Base-by-base conservation (phyloP, 2,329 filamentous ascomycete species). In the Ceratocystis eucalypticola region DNA sequence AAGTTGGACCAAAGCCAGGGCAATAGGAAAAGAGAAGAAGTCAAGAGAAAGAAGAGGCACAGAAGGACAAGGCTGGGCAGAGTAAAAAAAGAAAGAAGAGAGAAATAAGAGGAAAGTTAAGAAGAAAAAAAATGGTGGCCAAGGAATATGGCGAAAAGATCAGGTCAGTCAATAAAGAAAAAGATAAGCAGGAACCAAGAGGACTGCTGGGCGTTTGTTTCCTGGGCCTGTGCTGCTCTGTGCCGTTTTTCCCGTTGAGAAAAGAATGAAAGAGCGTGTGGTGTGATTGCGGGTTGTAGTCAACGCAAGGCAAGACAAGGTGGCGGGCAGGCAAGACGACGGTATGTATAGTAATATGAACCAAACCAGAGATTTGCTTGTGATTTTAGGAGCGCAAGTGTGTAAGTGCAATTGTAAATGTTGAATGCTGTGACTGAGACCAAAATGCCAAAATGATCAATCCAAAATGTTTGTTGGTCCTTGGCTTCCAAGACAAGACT, bases 141-240 rank as follows among this genome's bases (percentile, higher is more conserved):
- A 59, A 6, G 61, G n/a, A 30, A 59, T 28, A 37, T n/a, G 17
- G 28, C 33, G 55, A n/a, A 37, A 59, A 59, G 30, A 59, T 59
- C 55, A 59, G 55, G 55, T 17, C 28, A 59, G 55, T 59, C 55
- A 37, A n/a, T 12, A 12, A 20, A 6, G 17, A 57, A 17, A 30
- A 30, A 59, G 55, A 59, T 59, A 59, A 59, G 55, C 55, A 59
- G 55, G 28, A 59, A 59, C 55, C 17, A 59, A 30, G 20, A 33
- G 28, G 12, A 37, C 17, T 37, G 55, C 37, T 41, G 37, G 37
- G 37, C 10, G 37, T 41, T 59, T 59, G 28, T 59, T 59, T 59
- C 55, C 37, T 59, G 55, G 55, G 55, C 55, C 55, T 59, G 55
- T 59, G 55, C 55, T 59, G 28, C 28, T 37, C 37, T 41, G 37